Conservation (phyloP, 2,329 filamentous ascomycete species). For the Dactylellina parvicollis region DNA sequence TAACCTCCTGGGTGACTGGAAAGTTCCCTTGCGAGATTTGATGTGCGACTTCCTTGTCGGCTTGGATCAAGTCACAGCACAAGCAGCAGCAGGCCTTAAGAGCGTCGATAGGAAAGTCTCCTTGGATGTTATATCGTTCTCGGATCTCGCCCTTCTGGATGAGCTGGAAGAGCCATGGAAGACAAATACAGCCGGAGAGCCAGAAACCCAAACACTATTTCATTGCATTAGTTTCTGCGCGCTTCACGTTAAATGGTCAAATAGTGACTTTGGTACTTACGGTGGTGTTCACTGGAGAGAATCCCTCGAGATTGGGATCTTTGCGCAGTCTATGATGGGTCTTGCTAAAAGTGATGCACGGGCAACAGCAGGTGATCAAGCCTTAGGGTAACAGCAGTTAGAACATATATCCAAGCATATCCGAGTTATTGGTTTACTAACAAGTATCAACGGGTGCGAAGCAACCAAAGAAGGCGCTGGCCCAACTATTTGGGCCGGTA, state of each 20-base stretch:
- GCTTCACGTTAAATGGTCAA: too few relatives aligned
- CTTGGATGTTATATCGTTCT: constrained; percentile 67
- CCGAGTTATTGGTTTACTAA: not conserved
- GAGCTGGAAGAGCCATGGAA: constrained; percentile 63
- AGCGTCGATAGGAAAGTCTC: constrained; percentile 66
- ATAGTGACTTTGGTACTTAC: too few relatives aligned
- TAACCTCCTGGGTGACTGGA: constrained; percentile 42
- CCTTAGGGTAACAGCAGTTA: constrained; percentile 51
- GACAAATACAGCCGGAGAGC: constrained; percentile 50
- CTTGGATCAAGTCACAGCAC: constrained; percentile 70
- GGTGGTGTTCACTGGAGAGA: constrained; percentile 59
- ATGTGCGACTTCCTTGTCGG: constrained; percentile 62
- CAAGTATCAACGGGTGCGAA: constrained; percentile 50
- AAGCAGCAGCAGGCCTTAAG: constrained; percentile 67
- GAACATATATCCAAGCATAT: not conserved
- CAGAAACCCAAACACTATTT: constrained; percentile 53
- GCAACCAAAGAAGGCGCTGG: constrained; percentile 26
- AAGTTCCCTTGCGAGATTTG: constrained; percentile 45
- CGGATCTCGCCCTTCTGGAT: constrained; percentile 68
- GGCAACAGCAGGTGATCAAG: constrained; percentile 59
- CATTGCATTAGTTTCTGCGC: too few relatives aligned
- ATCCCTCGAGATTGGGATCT: constrained; percentile 59
- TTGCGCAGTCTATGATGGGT: constrained; percentile 60
- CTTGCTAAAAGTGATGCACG: constrained; percentile 61
- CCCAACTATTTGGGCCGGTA: constrained; percentile 45